Base-by-base conservation (phyloP, 1,284 basidiomycete genomes). In the Sanghuangporus weigelae region DNA sequence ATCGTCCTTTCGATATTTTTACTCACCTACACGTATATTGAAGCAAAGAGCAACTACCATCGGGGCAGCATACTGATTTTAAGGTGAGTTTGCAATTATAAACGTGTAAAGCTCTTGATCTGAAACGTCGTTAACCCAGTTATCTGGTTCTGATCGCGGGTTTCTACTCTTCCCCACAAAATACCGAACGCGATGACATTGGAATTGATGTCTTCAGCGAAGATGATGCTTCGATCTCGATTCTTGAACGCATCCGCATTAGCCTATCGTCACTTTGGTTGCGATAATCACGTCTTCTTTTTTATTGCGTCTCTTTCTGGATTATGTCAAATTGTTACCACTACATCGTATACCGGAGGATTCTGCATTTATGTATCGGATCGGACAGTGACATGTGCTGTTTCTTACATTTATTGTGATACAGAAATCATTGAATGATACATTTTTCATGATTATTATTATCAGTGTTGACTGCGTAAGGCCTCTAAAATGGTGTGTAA, bases 21-120 rank as follows among this genome's bases (percentile, higher is more conserved):
- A 68, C 86, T 99, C 79, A 99, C 97, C 0, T 99, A 99, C 75
- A 98, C 96, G 3, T 99, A 98, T 75, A 98, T 98, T 71, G 97
- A 99, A 77, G 95, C 96, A 19, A 92, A 93, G 76, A 92, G 92
- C 70, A 99, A 99, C 78, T 99, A 98, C 73, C 94, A 97, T 73
- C 85, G 95, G 68, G 95, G 95, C 54, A 94, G 91, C 68, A 96
- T 96, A 65, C 84, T 98, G 54, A 90, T 96, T 64, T 80, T 96
- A 55, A 94, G 93, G 92, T 94, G 71, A 67, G 77, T 71, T 63
- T 16, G 40, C 16, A 35, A 66, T 35, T 49, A 26, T 54, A 3
- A 39, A 55, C n/a, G 39, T 35, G 36, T 39, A 23, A 14, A 3
- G 26, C n/a, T 61, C n/a, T 19, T 57, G 46, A 46, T 11, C 23